Evolutionary conservation across 2,329 filamentous ascomycete species (phyloP), one percentile per base, ranked within the genome.

Genomic region (Xylariaceae sp.): DNA sequence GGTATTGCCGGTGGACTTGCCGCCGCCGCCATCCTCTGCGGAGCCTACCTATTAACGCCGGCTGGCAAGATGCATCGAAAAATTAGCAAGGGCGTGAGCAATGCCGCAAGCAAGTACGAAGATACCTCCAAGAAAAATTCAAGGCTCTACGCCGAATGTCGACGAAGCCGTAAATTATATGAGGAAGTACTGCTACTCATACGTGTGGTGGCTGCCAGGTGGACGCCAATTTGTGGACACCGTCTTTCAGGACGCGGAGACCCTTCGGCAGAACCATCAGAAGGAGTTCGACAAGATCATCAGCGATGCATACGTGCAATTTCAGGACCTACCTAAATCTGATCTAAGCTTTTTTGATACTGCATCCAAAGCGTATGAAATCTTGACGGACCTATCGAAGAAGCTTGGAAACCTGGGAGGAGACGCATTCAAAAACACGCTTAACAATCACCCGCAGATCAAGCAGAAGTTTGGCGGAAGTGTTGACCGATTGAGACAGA

Each of bases 401-500:
- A 80, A 84, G 60, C 73, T 92, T 14, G 81, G 80, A 16, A 79
- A 79, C 44, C 78, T 92, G 2, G 82, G 86, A 0, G 82, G 80
- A 5, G 86, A 89, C 63, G 84, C 86, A 1, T 75, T 84, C 0
- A 73, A 77, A 20, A 84, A 91, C 59, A 82, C 92, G 42, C 71
- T 91, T 48, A 81, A 91, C 66, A 90, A 90, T 69, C 89, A 92
- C 69, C 89, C 89, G 0, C 73, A 88, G 64, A 67, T 90, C 19
- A 90, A 90, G 77, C 82, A 91, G 68, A 87, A 89, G 74, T 74
- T 91, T 7, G 89, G 89, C 14, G 85, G 83, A 10, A 86, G 83
- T 63, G 73, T 89, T 44, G 83, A 89, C 48, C 82, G 89, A 70
- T 76, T 92, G 48, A 89, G 90, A 79, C 72, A 85, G 62, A 80